Percentiles rank a stretch among this genome's conserved stretches.
Conservation (phyloP, 2,329 filamentous ascomycete species). For the Chaetomium globosum region DNA sequence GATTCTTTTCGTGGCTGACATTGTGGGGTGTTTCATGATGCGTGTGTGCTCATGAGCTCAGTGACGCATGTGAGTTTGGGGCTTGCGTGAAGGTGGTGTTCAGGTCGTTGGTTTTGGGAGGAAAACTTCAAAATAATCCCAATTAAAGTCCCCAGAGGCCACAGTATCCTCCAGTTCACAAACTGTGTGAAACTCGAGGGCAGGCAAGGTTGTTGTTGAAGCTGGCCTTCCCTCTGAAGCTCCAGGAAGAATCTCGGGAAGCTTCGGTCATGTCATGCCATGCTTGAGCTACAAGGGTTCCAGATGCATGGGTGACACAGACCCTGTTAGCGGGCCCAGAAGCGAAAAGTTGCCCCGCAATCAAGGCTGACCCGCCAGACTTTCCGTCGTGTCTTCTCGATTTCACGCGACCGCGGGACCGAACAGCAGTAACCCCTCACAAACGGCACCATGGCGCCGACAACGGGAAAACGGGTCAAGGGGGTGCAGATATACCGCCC, state of each 20-base stretch:
- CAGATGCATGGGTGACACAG: slow-evolving; percentile 28
- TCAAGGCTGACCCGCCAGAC: slow-evolving; percentile 26
- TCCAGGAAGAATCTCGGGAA: neutral
- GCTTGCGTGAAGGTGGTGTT: neutral
- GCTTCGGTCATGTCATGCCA: slow-evolving; percentile 12
- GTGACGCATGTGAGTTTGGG: slow-evolving; percentile 4
- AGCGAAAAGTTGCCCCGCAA: slow-evolving; percentile 26
- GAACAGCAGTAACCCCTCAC: neutral
- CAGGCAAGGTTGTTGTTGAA: neutral
- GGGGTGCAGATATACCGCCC: slow-evolving; percentile 65
- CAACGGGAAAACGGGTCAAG: slow-evolving; percentile 66
- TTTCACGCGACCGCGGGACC: neutral
- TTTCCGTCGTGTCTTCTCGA: neutral
- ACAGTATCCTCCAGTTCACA: neutral
- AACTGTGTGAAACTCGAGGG: neutral
- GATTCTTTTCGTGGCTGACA: slow-evolving; percentile 71
- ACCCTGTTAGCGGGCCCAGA: slow-evolving; percentile 2
- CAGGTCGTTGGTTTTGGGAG: neutral
- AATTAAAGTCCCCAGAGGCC: neutral
- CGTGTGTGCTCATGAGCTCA: slow-evolving; percentile 35
- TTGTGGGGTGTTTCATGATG: slow-evolving; percentile 44
- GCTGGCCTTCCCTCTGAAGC: neutral
- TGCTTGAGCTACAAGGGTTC: slow-evolving; percentile 8
- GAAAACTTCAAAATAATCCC: neutral
- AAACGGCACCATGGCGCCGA: slow-evolving; percentile 56